Base-by-base conservation (phyloP, 1,139 yeast species). In the Geotrichum citri-aurantii region DNA sequence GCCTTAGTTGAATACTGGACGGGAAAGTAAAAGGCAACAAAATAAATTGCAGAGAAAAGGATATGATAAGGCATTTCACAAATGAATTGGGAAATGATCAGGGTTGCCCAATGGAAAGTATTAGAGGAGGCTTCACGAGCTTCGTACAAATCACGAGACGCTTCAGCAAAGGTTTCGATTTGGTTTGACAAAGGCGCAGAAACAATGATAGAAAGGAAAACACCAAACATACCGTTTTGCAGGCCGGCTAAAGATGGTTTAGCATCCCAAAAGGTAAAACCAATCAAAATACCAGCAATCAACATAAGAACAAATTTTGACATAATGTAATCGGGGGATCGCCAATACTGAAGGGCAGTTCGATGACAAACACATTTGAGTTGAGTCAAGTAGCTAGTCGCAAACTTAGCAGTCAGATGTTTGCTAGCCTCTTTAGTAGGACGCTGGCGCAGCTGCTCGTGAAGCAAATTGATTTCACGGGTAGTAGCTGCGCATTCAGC, bases 91-190 rank as follows among this genome's bases (percentile, higher is more conserved):
- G 2, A 26, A 12, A 82, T 53, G 40, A 84, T 71, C 69, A 84
- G 71, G 47, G 81, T 71, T 11, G 84, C 76, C 86, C 88, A 84
- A 65, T 83, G 86, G 74, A 81, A 84, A 61, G 86, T 83, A 65
- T 83, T 83, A 12, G 87, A 82, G 61, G 81, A 78, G 54, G 82
- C 79, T 68, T 84, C 89, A 69, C 89, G 77, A 17, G 81, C 83
- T 71, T 84, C 88, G 65, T 69, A 84, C 50, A 83, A 70, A 59
- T 82, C 85, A 68, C 86, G 76, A 4, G 83, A 74, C 29, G 73
- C 75, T 59, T 81, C 77, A 10, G 85, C 85, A 68, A 77, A 77
- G 52, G 80, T 84, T 67, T 84, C 82, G 67, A 80, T 77, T 72
- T 83, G 86, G 69, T 82, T 81, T 61, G 79, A 77, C 61, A 81